Evolutionary conservation across 1,284 basidiomycete genomes (phyloP).

Genomic region (Pseudozyma pruni): DNA sequence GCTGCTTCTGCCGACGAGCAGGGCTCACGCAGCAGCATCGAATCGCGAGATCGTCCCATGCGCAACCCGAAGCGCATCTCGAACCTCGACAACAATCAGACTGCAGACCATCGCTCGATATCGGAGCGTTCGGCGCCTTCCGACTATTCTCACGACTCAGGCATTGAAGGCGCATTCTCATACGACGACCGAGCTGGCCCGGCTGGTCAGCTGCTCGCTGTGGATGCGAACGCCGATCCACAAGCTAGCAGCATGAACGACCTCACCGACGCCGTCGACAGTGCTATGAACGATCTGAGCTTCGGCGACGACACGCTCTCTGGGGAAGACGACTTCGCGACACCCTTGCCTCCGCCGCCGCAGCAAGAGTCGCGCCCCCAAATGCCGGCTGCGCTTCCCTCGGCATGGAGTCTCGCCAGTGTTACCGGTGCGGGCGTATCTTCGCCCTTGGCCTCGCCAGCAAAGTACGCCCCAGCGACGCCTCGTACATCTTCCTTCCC

Average conservation of each 20-base stretch:
- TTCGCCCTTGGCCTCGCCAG: conserved; percentile 16
- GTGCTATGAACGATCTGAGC: conserved; percentile 57
- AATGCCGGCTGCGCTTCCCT: conserved; percentile 21
- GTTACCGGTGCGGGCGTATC: conserved; percentile 19
- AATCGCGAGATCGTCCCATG: conserved; percentile 32
- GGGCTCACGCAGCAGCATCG: conserved; percentile 22
- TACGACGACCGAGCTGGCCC: conserved; percentile 8
- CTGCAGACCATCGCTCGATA: conserved; percentile 11
- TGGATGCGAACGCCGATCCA: neutral
- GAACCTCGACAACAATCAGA: conserved; percentile 7
- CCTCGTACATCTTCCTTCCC: conserved; percentile 10
- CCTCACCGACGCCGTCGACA: conserved; percentile 53
- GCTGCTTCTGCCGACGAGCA: conserved; percentile 13
- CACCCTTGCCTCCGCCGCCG: conserved; percentile 25
- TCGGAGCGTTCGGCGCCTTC: conserved; percentile 43
- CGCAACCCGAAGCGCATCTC: conserved; percentile 43
- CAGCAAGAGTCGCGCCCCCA: conserved; percentile 10
- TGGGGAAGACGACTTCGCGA: conserved; percentile 27
- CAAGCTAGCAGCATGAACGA: conserved; percentile 44
- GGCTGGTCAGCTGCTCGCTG: neutral
- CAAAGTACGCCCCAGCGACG: conserved; percentile 8
- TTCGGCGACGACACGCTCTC: conserved; percentile 48
- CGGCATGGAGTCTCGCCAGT: conserved; percentile 25
- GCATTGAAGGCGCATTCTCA: conserved; percentile 17
- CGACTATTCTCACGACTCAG: conserved; percentile 48